Base-by-base conservation (phyloP, 2,329 filamentous ascomycete species). In the Penicillium vulpinum region DNA sequence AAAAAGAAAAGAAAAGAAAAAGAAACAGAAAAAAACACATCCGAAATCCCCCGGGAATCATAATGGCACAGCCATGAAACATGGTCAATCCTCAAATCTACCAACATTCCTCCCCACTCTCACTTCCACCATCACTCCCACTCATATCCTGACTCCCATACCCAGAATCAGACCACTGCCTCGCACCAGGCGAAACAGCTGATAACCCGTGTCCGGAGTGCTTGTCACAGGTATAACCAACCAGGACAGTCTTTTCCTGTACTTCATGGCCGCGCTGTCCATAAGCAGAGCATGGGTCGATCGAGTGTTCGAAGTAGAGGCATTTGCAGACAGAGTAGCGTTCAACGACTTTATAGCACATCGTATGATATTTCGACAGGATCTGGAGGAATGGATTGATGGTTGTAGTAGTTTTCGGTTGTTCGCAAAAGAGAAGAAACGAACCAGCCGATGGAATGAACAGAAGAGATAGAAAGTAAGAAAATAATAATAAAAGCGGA, bases 341-440 rank as follows among this genome's bases (percentile, higher is more conserved):
- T 75, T 96, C 92, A 67, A 93, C 81, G 60, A 96, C 78, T 77
- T 92, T 90, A 70, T 91, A 92, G 71, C 92, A 96, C 92, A 96
- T 96, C 28, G 31, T 46, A 26, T 26, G 39, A 21, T 13, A 38
- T 22, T 22, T 15, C 11, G 18, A n/a, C 5, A n/a, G 7, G 7
- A 18, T 15, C 13, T 5, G 16, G 21, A 10, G 24, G 28, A 18
- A 2, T 44, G 22, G 15, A 22, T 9, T 16, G 22, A n/a, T 31
- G 18, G 10, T 15, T 33, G 44, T 5, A 33, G 10, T 6, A 21
- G 15, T 36, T 8, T 9, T 9, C n/a, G n/a, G 35, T 22, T 21
- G 18, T 2, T 31, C 9, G 22, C 36, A 18, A 18, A 44, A 31
- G 21, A n/a, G 11, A 33, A 6, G 15, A 22, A 46, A 21, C 21